These are phyloP conservation scores for Aspergillus ruber DNA, from an alignment of 2,329 filamentous ascomycete species.

Conservation along the genomic window DNA sequence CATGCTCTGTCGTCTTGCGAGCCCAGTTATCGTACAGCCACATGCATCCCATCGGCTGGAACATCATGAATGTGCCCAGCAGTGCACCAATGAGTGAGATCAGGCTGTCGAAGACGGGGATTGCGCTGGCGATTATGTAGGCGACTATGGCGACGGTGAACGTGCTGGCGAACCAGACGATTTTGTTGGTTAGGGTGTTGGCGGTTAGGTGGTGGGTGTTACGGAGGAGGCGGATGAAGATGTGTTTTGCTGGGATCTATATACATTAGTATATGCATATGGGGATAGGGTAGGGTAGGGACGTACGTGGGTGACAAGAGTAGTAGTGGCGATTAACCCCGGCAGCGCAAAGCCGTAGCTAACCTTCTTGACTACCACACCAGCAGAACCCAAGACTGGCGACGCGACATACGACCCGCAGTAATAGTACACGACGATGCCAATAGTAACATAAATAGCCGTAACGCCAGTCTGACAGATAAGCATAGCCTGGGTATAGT, in stretches of 20 bases:
- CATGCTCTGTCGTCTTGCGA: not conserved
- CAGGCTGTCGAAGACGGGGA: constrained; percentile 15
- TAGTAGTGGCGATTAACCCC: constrained; percentile 18
- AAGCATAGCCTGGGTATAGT: constrained; percentile 27
- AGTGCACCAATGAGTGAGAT: constrained; percentile 15
- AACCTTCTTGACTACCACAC: constrained; percentile 34
- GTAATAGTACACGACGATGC: constrained; percentile 40
- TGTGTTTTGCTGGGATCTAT: constrained; percentile 11
- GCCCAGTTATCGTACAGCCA: constrained; percentile 31
- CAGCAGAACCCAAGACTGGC: constrained; percentile 41
- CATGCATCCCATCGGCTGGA: constrained; percentile 15
- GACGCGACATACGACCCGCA: constrained; percentile 40
- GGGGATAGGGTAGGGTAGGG: not conserved
- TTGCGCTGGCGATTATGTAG: constrained; percentile 15
- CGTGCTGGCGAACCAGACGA: constrained; percentile 14
- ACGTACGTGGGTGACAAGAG: constrained; percentile 13
- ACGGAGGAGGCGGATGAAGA: constrained; percentile 12
- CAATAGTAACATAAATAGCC: constrained; percentile 29
- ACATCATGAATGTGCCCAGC: constrained; percentile 12
- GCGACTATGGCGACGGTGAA: constrained; percentile 10
- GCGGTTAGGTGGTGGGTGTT: constrained; percentile 9
- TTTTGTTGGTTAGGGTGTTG: constrained; percentile 13
- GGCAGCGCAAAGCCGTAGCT: constrained; percentile 31
- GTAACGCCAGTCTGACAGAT: constrained; percentile 27
- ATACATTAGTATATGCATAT: not conserved